Evolutionary conservation across 2,329 filamentous ascomycete species (phyloP), one percentile per base, ranked within the genome.

Genomic region (Thyridium curvatum): DNA sequence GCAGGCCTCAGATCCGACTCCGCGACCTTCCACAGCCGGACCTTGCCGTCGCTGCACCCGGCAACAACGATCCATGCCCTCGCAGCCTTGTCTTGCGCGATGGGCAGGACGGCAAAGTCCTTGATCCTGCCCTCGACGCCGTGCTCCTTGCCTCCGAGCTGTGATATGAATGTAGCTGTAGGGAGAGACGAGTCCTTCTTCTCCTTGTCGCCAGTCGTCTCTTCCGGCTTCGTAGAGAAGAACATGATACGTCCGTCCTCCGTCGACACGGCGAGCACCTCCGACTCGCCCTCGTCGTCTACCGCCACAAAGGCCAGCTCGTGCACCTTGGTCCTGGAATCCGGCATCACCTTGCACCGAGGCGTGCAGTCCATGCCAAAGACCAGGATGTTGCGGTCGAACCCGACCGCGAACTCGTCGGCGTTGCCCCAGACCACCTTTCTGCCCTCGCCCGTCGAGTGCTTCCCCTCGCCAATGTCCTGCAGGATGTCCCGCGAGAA

Each of bases 231-330:
- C 2, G 87, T 89, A 30, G 84, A 83, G 59, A 87, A 94, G 59
- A 97, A 87, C 37, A 94, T 55, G 29, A 97, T 74, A 38, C 86
- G 74, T 1, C 93, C 93, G 56, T 97, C 91, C 58, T 97, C 93
- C 0, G 93, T 96, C 2, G 88, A 88, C 1, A 93, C 70, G 1
- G 84, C 81, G 32, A 97, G 62, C 6, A 90, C 59, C 8, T 18
- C 46, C 34, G 47, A 48, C 28, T 79, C 74, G 16, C 63, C 62
- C 35, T 64, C 64, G 6, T 65, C 62, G 13, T 71, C 66, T 15
- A 74, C 54, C 21, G 70, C 58, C 28, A 95, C 53, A 58, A 95
- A 95, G 41, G 69, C 68, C 46, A 96, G 71, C 53, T 91, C 79
- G 56, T 96, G 90, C 17, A 97, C 67, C 66, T 96, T 97, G 14